Evolutionary conservation across 169 alveolate species (phyloP), one percentile per base, ranked within the genome.

Genomic region (Perkinsus marinus): DNA sequence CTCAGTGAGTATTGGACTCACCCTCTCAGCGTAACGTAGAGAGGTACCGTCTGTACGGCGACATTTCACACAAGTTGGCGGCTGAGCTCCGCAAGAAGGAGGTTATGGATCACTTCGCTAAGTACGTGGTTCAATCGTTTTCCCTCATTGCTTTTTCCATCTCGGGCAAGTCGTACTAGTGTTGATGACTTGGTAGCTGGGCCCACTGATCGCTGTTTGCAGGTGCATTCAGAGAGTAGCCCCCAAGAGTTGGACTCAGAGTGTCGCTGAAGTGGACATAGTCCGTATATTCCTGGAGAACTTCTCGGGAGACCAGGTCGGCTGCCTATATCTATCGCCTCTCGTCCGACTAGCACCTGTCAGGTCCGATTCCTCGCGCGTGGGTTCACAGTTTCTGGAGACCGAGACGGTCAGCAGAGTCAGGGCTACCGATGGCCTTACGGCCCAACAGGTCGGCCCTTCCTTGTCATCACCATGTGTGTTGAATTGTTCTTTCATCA

Each of bases 341-440:
- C 7, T 36, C 36, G 26, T 26, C 90, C 39, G 0, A 9, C 37
- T 34, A 13, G 69, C 19, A 3, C 46, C 19, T 41, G 46, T n/a
- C 91, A 68, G 39, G 95, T 95, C 26, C 94, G 97, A 30, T 95
- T 93, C 92, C 46, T 93, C 0, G 95, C 95, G 0, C 39, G 93
- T 34, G 96, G 97, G 0, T 94, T 91, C 90, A 90, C 91, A 68
- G 95, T 94, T 16, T 94, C 98, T 17, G 98, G 98, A n/a, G 98
- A 96, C 91, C 96, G 95, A 39, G 41, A 34, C 36, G 98, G 98
- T 5, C 94, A 96, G 94, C 92, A 93, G 90, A 91, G 96, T 19
- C 93, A 94, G 38, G 97, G 97, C 43, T 96, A 95, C 91, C 93
- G 98, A 90, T 97, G 95, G 96, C 98, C 98, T 16, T 96, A 93